Percentiles rank a stretch among this genome's conserved stretches.
Conservation (phyloP, 31 red algal genomes). For the Porphyra umbilicalis region DNA sequence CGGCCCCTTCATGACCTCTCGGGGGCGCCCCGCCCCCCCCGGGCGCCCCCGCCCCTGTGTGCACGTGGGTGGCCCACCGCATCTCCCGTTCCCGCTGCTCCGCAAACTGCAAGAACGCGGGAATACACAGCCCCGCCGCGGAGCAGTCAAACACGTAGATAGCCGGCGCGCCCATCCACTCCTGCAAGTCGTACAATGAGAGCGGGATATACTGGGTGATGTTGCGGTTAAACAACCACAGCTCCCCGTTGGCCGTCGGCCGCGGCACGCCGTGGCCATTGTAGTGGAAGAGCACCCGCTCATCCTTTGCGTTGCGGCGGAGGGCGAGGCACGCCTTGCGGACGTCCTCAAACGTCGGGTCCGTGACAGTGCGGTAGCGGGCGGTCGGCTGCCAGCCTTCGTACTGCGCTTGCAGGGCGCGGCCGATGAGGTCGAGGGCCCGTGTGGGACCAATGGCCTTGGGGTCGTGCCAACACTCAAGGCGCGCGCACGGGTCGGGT, state of each 20-base stretch:
- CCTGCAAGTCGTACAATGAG: slow-evolving; percentile 63
- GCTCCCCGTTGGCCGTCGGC: slow-evolving; percentile 91
- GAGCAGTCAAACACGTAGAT: slow-evolving; percentile 92
- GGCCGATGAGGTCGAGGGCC: slow-evolving; percentile 64
- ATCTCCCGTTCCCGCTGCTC: slow-evolving; percentile 40
- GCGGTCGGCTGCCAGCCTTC: slow-evolving; percentile 80
- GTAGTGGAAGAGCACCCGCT: slow-evolving; percentile 97
- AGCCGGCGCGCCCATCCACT: slow-evolving; percentile 62
- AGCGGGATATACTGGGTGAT: slow-evolving; percentile 97
- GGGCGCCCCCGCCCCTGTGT: neutral
- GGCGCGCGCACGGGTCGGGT: slow-evolving; percentile 73
- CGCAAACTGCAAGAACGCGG: slow-evolving; percentile 48
- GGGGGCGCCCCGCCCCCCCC: neutral
- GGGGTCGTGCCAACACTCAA: slow-evolving; percentile 95
- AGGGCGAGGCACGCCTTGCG: slow-evolving; percentile 51
- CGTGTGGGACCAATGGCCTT: slow-evolving; percentile 22
- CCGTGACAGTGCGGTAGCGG: slow-evolving; percentile 49
- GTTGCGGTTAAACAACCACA: slow-evolving; percentile 95
- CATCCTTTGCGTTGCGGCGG: slow-evolving; percentile 54
- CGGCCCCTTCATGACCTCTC: neutral
- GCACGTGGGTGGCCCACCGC: neutral
- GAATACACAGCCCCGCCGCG: slow-evolving; percentile 38
- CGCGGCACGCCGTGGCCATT: slow-evolving; percentile 97
- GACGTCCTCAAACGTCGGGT: slow-evolving; percentile 75
- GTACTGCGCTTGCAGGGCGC: slow-evolving; percentile 66